Conservation (phyloP, 2,329 filamentous ascomycete species). For the Exophiala phaeomuriformis region DNA sequence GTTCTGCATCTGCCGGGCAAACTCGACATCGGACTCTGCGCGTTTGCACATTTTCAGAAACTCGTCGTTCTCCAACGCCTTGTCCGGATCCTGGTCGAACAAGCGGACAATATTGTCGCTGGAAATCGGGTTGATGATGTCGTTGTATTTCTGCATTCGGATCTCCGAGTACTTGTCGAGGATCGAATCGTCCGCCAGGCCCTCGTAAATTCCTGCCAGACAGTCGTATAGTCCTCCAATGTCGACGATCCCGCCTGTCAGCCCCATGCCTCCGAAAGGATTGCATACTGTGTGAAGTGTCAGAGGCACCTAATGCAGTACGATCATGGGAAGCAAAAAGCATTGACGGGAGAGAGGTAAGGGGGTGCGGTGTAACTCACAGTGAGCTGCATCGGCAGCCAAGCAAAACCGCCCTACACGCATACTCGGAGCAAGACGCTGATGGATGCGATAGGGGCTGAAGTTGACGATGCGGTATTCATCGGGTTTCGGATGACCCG, state of each 20-base stretch:
- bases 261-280: slow-evolving; percentile 52
- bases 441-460: slow-evolving; percentile 56
- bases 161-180: slow-evolving; percentile 40
- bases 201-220: slow-evolving; percentile 40
- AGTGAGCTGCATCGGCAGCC: slow-evolving; percentile 55
- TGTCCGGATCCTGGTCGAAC: slow-evolving; percentile 33
- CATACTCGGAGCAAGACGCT: slow-evolving; percentile 52
- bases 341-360: not conserved
- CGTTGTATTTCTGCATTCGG: slow-evolving; percentile 35
- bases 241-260: slow-evolving; percentile 59
- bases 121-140: slow-evolving; percentile 37
- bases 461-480: slow-evolving; percentile 53
- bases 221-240: slow-evolving; percentile 56
- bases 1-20: slow-evolving; percentile 17
- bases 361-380: slow-evolving; percentile 36
- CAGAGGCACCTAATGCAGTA: too few relatives aligned
- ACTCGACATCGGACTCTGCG: slow-evolving; percentile 30
- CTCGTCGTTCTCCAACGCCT: slow-evolving; percentile 32
- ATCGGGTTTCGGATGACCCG: slow-evolving; percentile 51
- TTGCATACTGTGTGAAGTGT: slow-evolving; percentile 13
- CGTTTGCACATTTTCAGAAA: slow-evolving; percentile 34
- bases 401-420: slow-evolving; percentile 52
- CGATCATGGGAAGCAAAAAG: not conserved
- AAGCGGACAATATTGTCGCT: slow-evolving; percentile 38
- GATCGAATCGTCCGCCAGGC: slow-evolving; percentile 36